Evolutionary conservation across 83 land plant species (phyloP).

Genomic region (Isoetes engelmannii): DNA sequence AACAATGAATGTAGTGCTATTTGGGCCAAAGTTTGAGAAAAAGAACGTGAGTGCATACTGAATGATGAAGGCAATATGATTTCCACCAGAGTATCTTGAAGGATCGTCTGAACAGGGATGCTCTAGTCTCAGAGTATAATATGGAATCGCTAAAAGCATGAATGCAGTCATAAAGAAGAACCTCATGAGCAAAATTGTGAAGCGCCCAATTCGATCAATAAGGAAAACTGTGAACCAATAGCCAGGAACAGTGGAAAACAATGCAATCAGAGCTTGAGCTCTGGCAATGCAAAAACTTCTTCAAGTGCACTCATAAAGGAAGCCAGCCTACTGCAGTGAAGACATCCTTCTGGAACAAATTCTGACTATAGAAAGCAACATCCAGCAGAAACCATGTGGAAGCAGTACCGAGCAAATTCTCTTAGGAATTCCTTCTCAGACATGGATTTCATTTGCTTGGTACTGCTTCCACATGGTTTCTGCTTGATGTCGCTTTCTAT

Average conservation of each 20-base stretch:
- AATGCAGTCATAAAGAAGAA: conserved; percentile 20
- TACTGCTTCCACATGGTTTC: conserved; percentile 19
- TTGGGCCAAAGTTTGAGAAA: no score
- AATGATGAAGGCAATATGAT: no score
- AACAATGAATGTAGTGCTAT: no score
- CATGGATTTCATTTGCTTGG: conserved; percentile 19
- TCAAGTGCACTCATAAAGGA: conserved; percentile 26
- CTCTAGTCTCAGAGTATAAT: no score
- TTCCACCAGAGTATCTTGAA: no score
- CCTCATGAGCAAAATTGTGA: conserved; percentile 17
- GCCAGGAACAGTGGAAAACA: conserved; percentile 17
- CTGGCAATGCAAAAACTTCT: conserved; percentile 15
- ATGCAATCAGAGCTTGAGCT: conserved; percentile 17
- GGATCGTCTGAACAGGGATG: no score
- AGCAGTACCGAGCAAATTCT: conserved; percentile 18
- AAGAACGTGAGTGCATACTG: no score
- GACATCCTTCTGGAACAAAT: conserved; percentile 28
- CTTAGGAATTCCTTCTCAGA: not conserved
- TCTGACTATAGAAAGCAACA: not conserved
- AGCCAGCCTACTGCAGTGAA: conserved; percentile 30
- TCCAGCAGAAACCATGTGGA: conserved; percentile 18
- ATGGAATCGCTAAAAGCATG: no score
- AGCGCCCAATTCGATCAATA: conserved; percentile 18
- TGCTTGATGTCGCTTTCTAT: not conserved
- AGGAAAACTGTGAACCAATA: conserved; percentile 21